A percentile compares a stretch with the other conserved stretches of the same genome.
Evolutionary conservation across 1,284 basidiomycete species (phyloP).

Genomic region (Lentinula novae-zelandiae): DNA sequence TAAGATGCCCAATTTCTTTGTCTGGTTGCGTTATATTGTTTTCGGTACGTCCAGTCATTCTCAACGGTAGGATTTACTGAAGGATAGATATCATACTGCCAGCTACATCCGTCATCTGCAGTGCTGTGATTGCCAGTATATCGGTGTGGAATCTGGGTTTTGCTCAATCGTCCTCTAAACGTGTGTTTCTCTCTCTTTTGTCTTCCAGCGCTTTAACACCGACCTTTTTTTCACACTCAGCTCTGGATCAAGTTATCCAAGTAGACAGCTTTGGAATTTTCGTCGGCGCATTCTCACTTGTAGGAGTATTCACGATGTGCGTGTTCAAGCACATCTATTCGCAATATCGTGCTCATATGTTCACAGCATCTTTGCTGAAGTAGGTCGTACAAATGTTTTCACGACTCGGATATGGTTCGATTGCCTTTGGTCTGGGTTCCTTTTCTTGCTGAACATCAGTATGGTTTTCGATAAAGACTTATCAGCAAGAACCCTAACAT

Average conservation of each 20-base stretch:
- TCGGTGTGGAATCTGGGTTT: constrained; percentile 69
- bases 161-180: constrained; percentile 29
- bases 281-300: constrained; percentile 54
- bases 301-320: constrained; percentile 59
- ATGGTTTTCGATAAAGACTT: constrained; percentile 20
- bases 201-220: constrained; percentile 7
- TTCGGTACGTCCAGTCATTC: constrained; percentile 39
- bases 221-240: not conserved
- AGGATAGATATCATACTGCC: not conserved
- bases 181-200: constrained; percentile 27
- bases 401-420: constrained; percentile 71
- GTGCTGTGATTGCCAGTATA: constrained; percentile 60
- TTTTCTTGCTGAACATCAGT: constrained; percentile 63
- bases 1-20: constrained; percentile 30
- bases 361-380: constrained; percentile 57
- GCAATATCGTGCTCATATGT: constrained; percentile 2
- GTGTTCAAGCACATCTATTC: constrained; percentile 21
- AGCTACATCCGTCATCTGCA: constrained; percentile 64
- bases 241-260: constrained; percentile 19
- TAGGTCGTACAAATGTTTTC: constrained; percentile 46
- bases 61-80: not conserved
- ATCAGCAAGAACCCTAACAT: constrained; percentile 10
- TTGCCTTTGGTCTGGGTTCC: constrained; percentile 54
- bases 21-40: constrained; percentile 42
- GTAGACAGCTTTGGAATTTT: constrained; percentile 62